Conservation (phyloP, 2,329 filamentous ascomycete genomes). For the Neurospora sp. region DNA sequence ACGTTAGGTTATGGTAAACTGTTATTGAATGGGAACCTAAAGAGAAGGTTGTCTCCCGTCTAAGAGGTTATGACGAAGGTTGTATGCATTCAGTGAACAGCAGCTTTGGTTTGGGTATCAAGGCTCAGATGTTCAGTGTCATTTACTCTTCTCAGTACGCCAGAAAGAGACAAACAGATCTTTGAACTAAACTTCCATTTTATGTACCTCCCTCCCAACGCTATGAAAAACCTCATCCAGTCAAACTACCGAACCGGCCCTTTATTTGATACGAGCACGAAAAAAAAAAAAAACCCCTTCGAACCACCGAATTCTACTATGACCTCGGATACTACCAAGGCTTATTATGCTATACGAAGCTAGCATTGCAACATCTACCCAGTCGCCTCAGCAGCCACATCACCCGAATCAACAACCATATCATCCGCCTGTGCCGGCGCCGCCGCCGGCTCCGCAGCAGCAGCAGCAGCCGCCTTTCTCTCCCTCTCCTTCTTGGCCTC, state of each 20-base stretch:
- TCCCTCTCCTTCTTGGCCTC: slow-evolving; percentile 25
- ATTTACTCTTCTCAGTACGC: background rate
- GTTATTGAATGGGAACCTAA: background rate
- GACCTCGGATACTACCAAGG: background rate
- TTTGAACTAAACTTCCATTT: background rate
- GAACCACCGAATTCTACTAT: background rate
- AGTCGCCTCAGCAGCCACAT: background rate
- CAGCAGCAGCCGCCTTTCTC: slow-evolving; percentile 8
- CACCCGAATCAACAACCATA: background rate
- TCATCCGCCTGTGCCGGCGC: background rate
- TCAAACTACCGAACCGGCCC: background rate
- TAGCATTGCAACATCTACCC: background rate
- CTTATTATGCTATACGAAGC: background rate
- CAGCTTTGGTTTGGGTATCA: background rate
- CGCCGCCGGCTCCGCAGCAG: slow-evolving; percentile 2
- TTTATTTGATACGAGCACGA: background rate
- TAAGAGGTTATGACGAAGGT: background rate
- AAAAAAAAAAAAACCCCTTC: background rate
- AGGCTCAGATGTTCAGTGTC: background rate
- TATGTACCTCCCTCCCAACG: background rate
- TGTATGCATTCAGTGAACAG: background rate
- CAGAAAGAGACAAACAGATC: background rate
- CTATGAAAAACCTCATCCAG: background rate
- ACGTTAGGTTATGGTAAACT: background rate
- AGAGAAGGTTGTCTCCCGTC: background rate